A percentile compares a stretch with the other conserved stretches of the same genome.
phyloP scores from a whole-genome alignment of 2,329 filamentous ascomycete species.

The Epichloe festucae region DNA sequence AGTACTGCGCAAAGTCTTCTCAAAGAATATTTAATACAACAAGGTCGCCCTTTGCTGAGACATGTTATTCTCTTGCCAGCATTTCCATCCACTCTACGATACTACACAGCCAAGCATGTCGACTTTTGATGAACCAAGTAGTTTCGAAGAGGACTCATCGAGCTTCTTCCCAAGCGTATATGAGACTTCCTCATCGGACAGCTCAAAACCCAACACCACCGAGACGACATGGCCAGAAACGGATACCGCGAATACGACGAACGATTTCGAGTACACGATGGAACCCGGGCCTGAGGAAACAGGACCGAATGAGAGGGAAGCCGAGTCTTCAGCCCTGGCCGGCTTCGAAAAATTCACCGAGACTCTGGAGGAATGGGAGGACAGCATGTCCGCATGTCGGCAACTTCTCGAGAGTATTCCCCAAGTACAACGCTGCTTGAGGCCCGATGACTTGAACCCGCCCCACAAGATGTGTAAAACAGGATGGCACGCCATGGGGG shows the following conservation, averaged over 20 bases:
- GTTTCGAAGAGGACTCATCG: neutral
- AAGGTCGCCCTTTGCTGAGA: too few species aligned
- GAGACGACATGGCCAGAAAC: neutral
- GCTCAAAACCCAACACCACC: neutral
- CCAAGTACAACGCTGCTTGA: neutral
- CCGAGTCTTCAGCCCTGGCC: neutral
- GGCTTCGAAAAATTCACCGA: neutral
- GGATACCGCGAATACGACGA: neutral
- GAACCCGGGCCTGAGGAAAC: neutral
- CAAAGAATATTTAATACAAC: too few species aligned
- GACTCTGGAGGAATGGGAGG: neutral
- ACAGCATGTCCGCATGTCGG: neutral
- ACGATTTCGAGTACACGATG: neutral
- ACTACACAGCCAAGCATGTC: neutral
- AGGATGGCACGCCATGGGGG: neutral
- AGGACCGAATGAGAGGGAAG: neutral
- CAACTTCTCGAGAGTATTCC: neutral
- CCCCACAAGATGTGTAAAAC: neutral
- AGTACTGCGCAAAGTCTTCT: too few species aligned
- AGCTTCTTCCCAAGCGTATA: neutral
- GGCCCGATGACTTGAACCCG: neutral
- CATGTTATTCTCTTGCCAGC: too few species aligned
- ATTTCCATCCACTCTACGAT: too few species aligned
- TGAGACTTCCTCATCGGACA: neutral
- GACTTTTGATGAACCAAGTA: neutral